Percentiles rank a stretch among this genome's conserved stretches.
Evolutionary conservation across 176 grass and related monocot genomes (phyloP).

Genomic region (Melocanna baccifera): DNA sequence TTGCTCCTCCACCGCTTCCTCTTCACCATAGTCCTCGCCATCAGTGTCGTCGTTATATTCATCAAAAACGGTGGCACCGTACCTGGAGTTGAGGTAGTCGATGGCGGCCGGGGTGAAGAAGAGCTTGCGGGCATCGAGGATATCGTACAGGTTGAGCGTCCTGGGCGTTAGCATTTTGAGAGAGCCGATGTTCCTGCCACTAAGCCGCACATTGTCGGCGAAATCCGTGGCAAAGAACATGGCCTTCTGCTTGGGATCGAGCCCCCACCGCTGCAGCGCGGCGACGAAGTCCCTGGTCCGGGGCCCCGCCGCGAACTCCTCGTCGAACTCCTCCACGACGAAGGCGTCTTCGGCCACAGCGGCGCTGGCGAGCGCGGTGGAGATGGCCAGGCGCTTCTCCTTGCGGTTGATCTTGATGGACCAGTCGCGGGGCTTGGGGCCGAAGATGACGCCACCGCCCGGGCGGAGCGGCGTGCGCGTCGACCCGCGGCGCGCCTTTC

Average conservation of each 20-base stretch:
- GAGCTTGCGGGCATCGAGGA: conserved; percentile 72
- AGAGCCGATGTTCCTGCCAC: conserved; percentile 90
- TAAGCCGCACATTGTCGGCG: conserved; percentile 63
- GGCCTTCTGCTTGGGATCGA: conserved; percentile 84
- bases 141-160: conserved; percentile 89
- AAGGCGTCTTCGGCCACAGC: conserved; percentile 66
- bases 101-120: conserved; percentile 70
- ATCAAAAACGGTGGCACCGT: conserved; percentile 42
- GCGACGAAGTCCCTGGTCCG: conserved; percentile 78
- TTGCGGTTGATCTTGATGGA: conserved; percentile 99
- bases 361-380: conserved; percentile 81
- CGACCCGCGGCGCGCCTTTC: conserved; percentile 73
- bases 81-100: conserved; percentile 86
- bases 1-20: conserved; percentile 22
- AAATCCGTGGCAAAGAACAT: conserved; percentile 74
- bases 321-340: conserved; percentile 79
- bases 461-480: conserved; percentile 89
- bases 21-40: conserved; percentile 29
- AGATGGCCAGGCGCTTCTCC: conserved; percentile 96
- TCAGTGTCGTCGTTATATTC: conserved; percentile 36
- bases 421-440: conserved; percentile 96
- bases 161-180: conserved; percentile 92
- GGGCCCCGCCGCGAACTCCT: conserved; percentile 56
- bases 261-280: conserved; percentile 79
- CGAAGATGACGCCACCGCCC: conserved; percentile 86